Percentiles rank a stretch among this genome's conserved stretches.
Evolutionary conservation across 148 eudicot genomes (phyloP).

Genomic region (Agrostemma githago): DNA sequence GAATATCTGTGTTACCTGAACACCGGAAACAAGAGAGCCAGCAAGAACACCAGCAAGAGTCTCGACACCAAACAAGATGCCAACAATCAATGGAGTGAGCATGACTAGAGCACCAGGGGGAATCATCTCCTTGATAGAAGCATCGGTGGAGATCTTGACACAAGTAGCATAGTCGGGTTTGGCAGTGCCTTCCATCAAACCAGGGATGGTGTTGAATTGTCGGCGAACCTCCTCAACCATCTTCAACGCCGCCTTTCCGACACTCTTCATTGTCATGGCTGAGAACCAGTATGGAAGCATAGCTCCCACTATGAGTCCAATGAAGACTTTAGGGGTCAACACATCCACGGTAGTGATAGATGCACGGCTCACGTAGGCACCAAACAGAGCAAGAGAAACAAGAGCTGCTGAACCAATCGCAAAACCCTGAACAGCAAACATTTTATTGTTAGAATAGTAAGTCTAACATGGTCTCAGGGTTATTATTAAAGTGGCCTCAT

Average conservation of each 20-base stretch:
- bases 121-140: slow-evolving; percentile 91
- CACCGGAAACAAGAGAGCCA: slow-evolving; percentile 87
- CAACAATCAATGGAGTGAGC: slow-evolving; percentile 87
- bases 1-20: slow-evolving; percentile 47
- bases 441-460: not conserved
- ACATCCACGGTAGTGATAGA: slow-evolving; percentile 67
- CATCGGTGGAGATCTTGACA: slow-evolving; percentile 96
- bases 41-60: slow-evolving; percentile 91
- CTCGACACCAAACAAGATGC: slow-evolving; percentile 79
- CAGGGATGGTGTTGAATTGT: slow-evolving; percentile 90
- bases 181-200: slow-evolving; percentile 85
- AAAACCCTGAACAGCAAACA: slow-evolving; percentile 50
- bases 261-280: slow-evolving; percentile 99
- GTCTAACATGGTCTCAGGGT: not conserved
- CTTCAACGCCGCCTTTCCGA: slow-evolving; percentile 86
- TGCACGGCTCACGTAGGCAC: slow-evolving; percentile 90
- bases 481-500: not conserved
- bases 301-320: slow-evolving; percentile 88
- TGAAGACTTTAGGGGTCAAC: slow-evolving; percentile 77
- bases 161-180: slow-evolving; percentile 95
- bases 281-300: slow-evolving; percentile 99
- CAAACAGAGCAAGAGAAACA: slow-evolving; percentile 83
- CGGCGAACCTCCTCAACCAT: slow-evolving; percentile 98
- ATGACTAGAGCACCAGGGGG: slow-evolving; percentile 92
- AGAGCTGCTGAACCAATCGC: slow-evolving; percentile 96